A percentile compares a stretch with the other conserved stretches of the same genome.
Conservation (phyloP, 208 protist genomes). For the Trypanosoma conorhini region DNA sequence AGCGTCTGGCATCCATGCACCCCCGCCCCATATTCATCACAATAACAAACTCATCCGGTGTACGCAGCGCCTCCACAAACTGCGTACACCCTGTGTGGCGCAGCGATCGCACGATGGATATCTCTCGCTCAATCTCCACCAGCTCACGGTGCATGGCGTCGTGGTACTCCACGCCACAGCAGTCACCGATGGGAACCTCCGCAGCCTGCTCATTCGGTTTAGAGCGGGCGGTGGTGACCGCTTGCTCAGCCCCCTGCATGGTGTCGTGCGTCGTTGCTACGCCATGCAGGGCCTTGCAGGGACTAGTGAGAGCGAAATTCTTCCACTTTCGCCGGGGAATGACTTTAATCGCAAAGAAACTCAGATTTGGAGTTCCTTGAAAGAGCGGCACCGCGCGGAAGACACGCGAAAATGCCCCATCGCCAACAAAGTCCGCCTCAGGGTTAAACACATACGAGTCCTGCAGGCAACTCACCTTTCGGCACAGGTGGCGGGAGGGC, state of each 20-base stretch:
- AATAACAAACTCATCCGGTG: conserved; percentile 78
- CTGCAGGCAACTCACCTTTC: conserved; percentile 63
- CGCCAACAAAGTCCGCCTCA: conserved; percentile 57
- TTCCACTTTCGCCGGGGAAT: conserved; percentile 17
- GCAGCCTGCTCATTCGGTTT: background rate
- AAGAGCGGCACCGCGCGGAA: conserved; percentile 73
- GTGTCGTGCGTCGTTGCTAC: background rate
- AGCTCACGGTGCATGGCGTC: conserved; percentile 34
- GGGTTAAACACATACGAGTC: conserved; percentile 79
- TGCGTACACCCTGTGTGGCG: conserved; percentile 70
- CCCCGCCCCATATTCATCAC: conserved; percentile 70
- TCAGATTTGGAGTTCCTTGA: conserved; percentile 21
- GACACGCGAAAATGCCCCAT: conserved; percentile 76
- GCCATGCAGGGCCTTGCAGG: background rate
- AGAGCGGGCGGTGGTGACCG: background rate
- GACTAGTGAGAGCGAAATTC: conserved; percentile 14
- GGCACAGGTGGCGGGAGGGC: conserved; percentile 28
- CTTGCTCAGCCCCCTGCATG: background rate
- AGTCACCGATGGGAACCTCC: background rate
- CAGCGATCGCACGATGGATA: conserved; percentile 63
- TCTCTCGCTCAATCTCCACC: conserved; percentile 73
- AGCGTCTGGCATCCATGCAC: conserved; percentile 65
- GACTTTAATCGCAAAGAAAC: conserved; percentile 25
- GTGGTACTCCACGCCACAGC: background rate
- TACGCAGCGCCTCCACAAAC: conserved; percentile 73